These are phyloP conservation scores for Porphyridium purpureum DNA, from an alignment of 23 red algal genomes.

Conservation along the genomic window DNA sequence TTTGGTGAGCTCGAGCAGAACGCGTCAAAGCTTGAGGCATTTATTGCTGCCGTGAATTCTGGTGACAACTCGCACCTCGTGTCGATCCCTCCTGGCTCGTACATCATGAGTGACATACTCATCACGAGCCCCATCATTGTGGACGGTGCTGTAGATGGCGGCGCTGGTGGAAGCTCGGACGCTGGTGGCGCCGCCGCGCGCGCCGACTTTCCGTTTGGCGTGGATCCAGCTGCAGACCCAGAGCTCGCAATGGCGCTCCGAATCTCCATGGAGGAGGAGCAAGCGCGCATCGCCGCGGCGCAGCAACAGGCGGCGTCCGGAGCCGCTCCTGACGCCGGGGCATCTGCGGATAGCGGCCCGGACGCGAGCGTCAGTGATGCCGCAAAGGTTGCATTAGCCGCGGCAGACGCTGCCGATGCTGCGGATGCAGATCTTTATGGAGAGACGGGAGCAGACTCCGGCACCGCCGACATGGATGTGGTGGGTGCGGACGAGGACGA, in stretches of 20 bases:
- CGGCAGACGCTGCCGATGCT: background rate
- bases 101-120: constrained; percentile 5
- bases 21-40: constrained; percentile 43
- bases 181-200: background rate
- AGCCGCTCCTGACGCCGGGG: background rate
- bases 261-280: constrained; percentile 94
- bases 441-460: background rate
- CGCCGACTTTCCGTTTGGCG: constrained; percentile 29
- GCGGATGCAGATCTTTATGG: constrained; percentile 39
- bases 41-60: constrained; percentile 77
- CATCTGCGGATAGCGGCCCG: background rate
- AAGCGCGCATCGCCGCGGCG: constrained; percentile 56
- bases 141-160: constrained; percentile 14
- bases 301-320: constrained; percentile 12
- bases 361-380: background rate
- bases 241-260: constrained; percentile 91
- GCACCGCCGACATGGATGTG: constrained; percentile 3
- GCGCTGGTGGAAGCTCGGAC: constrained; percentile 14
- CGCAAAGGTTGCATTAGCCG: constrained; percentile 1
- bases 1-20: constrained; percentile 61
- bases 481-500: constrained; percentile 35
- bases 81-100: constrained; percentile 33
- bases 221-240: constrained; percentile 72
- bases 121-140: constrained; percentile 33
- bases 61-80: constrained; percentile 65